Base-by-base conservation (phyloP, 352 stramenopile genomes). In the Phytophthora ramorum region DNA sequence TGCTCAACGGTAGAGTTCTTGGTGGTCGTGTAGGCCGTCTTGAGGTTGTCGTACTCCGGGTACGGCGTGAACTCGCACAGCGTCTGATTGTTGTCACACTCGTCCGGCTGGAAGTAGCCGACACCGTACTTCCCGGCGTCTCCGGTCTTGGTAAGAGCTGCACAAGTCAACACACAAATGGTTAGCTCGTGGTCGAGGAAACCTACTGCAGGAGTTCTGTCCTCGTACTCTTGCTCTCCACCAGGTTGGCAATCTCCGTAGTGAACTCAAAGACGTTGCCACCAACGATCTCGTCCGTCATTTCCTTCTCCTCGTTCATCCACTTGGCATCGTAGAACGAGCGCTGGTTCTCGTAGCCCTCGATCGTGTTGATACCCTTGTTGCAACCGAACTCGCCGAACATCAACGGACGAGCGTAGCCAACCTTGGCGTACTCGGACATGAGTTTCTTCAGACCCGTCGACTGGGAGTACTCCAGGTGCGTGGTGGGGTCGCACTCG, bases 381-480 rank as follows among this genome's bases (percentile, higher is more conserved):
- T 90, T 92, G 68, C 85, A 94, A 6, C 85, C 85, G 51, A 87
- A 94, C 63, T 94, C 85, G 40, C 80, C 81, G 51, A 94, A 89
- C 71, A 94, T 87, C 51, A 94, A 65, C 4, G 81, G 80, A 7
- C 77, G 78, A 28, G 79, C 73, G 63, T 89, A 89, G 8, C 68
- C 73, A 10, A 76, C 58, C 9, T 57, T 26, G 0, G 54, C 57
- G 60, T 91, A 94, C 46, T 90, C 82, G 7, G 52, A 50, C 81
- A 92, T 89, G 55, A 94, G 73, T 20, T 69, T 79, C 49, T 87
- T 69, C 4, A 92, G 72, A 0, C 85, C 85, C 13, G 62, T 79
- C 1, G 83, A 89, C 54, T 91, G 65, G 6, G 45, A 70, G 60
- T 90, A 92, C 52, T 76, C 38, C 4, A 72, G 44, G 73, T 93